Base-by-base conservation (phyloP, 108 stramenopile species). In the Poteriospumella lacustris region DNA sequence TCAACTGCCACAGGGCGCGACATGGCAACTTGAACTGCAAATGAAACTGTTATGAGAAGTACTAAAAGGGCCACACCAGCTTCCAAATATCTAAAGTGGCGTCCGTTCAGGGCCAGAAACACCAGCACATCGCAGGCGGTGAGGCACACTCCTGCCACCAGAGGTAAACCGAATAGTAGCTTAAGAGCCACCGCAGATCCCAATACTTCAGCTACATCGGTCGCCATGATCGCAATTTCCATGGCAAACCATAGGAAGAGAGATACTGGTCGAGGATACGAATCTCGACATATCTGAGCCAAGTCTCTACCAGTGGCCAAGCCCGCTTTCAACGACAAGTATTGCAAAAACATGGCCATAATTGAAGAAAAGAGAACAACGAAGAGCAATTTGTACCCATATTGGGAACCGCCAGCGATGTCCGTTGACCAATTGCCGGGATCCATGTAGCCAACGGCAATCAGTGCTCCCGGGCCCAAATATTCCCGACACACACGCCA, bases 391-490 rank as follows among this genome's bases (percentile, higher is more conserved):
- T 73, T 3, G 31, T 73, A 73, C 9, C 47, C 47, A 73, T 42
- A 73, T 3, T 5, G 31, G 9, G 44, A 52, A 5, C 70, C 70
- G 3, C 60, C 78, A 24, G 69, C 78, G 15, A 78, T 78, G 29
- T 78, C 78, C 1, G 78, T 78, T 3, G 40, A 26, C 78, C 78
- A 78, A 1, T 78, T 78, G 0, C 78, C 78, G 15, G 78, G 78
- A 68, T 78, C 78, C 78, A 78, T 78, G 44, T 78, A 78, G 31
- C 78, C 78, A 9, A 78, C 78, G 9, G 78, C 64, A 19, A 78
- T 58, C 33, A 78, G 34, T 29, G 60, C 60, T 0, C 78, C 78
- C 5, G 78, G 78, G 0, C 78, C 78, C 42, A 73, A n/a, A 42
- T 68, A 78, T 5, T 52, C 64, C 68, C 58, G 33, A 24, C 40